Base-by-base conservation (phyloP, 2,329 filamentous ascomycete species). In the Pseudopyricularia cyperi region DNA sequence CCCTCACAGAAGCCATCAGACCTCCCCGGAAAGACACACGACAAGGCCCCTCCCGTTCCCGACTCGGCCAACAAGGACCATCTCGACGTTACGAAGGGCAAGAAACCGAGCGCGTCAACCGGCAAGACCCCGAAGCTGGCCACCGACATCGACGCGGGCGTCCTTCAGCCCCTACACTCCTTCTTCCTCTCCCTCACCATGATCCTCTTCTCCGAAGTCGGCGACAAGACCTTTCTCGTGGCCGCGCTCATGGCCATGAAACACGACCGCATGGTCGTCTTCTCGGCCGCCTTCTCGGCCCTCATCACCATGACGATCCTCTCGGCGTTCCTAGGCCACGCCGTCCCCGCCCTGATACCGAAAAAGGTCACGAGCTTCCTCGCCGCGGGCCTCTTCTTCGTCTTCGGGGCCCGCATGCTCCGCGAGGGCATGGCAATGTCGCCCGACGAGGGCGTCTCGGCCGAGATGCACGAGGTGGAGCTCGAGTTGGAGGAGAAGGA, bases 211-310 rank as follows among this genome's bases (percentile, higher is more conserved):
- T 96, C 91, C 47, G 93, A 98, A 66, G 82, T 98, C 61, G 93
- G 93, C 57, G 93, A 98, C 78, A 98, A 98, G 72, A 98, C 93
- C 0, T 98, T 98, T 73, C 77, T 98, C 44, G 89, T 98, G 22
- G 93, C 93, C 7, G 91, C 90, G 7, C 79, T 98, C 17, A 98
- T 98, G 93, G 93, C 93, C 12, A 98, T 98, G 93, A 93, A 95
- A 65, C 91, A 98, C 62, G 86, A 93, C 56, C 85, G 93, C 51
- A 73, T 95, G 57, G 78, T 97, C 12, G 93, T 98, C 55, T 98
- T 98, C 70, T 87, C 88, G 2, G 89, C 93, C 7, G 93, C 93
- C n/a, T 91, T 95, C 61, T 82, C 84, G 51, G 94, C 93, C 9
- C 75, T 98, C 46, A 80, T 95, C 54, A 79, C 87, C 64, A 98